phyloP scores from a whole-genome alignment of 2,329 filamentous ascomycete species.

The Fusarium gaditjirri region DNA sequence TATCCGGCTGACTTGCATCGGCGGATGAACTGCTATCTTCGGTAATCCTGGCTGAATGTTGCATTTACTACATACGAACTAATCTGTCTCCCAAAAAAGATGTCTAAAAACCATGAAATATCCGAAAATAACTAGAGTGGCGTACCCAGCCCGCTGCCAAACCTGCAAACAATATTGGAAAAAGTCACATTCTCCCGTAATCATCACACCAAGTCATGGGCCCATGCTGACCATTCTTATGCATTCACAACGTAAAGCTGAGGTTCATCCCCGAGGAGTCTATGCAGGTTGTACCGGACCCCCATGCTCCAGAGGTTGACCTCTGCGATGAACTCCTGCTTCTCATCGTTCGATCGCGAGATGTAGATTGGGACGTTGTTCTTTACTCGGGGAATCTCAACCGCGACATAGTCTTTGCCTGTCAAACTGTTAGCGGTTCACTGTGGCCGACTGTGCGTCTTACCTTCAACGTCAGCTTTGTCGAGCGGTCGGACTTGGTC shows the following conservation, averaged over 20 bases:
- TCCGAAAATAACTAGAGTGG: neutral
- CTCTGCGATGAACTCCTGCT: neutral
- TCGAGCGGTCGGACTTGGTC: neutral
- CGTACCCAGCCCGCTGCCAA: accelerated
- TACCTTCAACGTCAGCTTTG: neutral
- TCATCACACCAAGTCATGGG: accelerated
- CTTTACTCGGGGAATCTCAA: neutral
- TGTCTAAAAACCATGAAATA: neutral
- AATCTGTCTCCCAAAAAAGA: neutral
- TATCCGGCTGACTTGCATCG: neutral
- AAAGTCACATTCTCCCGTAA: neutral
- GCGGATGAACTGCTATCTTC: neutral
- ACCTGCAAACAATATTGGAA: neutral
- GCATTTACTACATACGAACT: accelerated
- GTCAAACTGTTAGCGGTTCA: too few relatives aligned
- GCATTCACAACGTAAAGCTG: neutral
- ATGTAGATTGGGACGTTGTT: neutral
- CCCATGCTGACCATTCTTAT: neutral
- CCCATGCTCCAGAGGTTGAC: neutral
- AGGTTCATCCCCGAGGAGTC: accelerated
- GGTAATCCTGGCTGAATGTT: neutral
- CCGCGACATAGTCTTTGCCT: neutral
- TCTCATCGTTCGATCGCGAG: accelerated
- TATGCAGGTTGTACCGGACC: neutral
- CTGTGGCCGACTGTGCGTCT: accelerated